A percentile compares a stretch with the other conserved stretches of the same genome.
Conservation (phyloP, 83 land plant species). For the Picea mariana region DNA sequence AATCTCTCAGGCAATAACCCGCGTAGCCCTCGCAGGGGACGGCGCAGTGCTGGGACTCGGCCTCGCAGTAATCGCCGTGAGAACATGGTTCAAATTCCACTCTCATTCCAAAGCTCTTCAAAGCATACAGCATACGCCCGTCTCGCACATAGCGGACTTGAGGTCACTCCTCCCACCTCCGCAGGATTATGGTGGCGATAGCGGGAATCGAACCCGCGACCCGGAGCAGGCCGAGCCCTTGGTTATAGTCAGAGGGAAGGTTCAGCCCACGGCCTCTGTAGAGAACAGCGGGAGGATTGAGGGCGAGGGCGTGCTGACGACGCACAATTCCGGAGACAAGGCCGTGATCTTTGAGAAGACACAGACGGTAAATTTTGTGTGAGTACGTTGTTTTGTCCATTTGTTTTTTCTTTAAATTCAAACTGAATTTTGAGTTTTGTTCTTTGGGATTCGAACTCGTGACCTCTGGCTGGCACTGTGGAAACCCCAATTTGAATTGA, state of each 20-base stretch:
- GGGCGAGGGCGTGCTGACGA: conserved; percentile 17
- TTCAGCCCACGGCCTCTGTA: conserved; percentile 27
- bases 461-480: too few species aligned
- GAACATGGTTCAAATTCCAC: conserved; percentile 49
- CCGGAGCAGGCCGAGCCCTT: conserved; percentile 8
- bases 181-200: conserved; percentile 3
- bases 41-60: conserved; percentile 67
- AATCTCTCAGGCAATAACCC: conserved; percentile 30
- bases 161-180: conserved; percentile 29
- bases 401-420: too few species aligned
- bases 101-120: conserved; percentile 50
- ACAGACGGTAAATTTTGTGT: conserved; percentile 42
- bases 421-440: too few species aligned
- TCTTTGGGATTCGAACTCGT: too few species aligned
- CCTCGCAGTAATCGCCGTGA: conserved; percentile 59
- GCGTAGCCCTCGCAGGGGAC: conserved; percentile 58
- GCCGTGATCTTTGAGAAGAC: conserved; percentile 52
- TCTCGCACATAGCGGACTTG: conserved; percentile 49
- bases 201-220: neutral
- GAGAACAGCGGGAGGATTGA: neutral
- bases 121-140: conserved; percentile 42
- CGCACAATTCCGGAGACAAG: conserved; percentile 38
- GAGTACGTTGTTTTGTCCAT: neutral
- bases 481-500: too few species aligned
- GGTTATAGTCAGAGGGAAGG: conserved; percentile 65